A percentile compares a stretch with the other conserved stretches of the same genome.
Conservation (phyloP, 352 stramenopile genomes). For the Phytophthora boehmeriae region DNA sequence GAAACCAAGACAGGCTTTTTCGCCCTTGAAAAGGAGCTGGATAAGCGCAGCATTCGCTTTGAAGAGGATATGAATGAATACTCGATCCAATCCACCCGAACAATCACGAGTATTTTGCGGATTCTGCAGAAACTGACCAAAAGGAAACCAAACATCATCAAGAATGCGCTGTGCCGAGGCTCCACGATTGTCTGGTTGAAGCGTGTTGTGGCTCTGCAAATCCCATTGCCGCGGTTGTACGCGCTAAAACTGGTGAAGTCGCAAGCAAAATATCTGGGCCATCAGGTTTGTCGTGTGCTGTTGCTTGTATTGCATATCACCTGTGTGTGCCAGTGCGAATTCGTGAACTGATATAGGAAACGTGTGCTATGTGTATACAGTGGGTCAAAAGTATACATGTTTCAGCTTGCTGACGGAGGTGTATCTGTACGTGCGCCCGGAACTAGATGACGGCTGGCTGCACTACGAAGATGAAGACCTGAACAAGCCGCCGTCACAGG, state of each 20-base stretch:
- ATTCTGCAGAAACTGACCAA: conserved; percentile 88
- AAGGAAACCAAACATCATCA: conserved; percentile 86
- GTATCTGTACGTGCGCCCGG: conserved; percentile 77
- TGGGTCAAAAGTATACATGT: conserved; percentile 89
- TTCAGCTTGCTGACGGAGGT: conserved; percentile 78
- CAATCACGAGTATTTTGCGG: conserved; percentile 76
- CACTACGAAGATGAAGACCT: conserved; percentile 82
- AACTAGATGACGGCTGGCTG: conserved; percentile 85
- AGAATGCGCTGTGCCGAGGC: conserved; percentile 73
- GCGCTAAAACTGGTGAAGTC: conserved; percentile 87
- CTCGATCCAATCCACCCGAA: conserved; percentile 66
- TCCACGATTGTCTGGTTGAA: conserved; percentile 86
- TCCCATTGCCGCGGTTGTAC: conserved; percentile 71
- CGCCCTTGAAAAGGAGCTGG: conserved; percentile 61
- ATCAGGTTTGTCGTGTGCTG: conserved; percentile 49
- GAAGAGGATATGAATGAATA: conserved; percentile 80
- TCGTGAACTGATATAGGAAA: conserved; percentile 5
- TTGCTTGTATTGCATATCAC: not conserved
- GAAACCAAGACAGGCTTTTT: conserved; percentile 62
- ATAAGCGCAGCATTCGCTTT: conserved; percentile 62
- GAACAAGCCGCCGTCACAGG: conserved; percentile 68
- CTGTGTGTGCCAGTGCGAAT: not conserved
- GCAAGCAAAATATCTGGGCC: conserved; percentile 81
- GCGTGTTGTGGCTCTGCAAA: conserved; percentile 74
- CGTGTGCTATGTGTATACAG: conserved; percentile 33